Evolutionary conservation across 2,329 filamentous ascomycete genomes (phyloP), one percentile per base, ranked within the genome.

Genomic region (Neofusicoccum kwambonambiense): DNA sequence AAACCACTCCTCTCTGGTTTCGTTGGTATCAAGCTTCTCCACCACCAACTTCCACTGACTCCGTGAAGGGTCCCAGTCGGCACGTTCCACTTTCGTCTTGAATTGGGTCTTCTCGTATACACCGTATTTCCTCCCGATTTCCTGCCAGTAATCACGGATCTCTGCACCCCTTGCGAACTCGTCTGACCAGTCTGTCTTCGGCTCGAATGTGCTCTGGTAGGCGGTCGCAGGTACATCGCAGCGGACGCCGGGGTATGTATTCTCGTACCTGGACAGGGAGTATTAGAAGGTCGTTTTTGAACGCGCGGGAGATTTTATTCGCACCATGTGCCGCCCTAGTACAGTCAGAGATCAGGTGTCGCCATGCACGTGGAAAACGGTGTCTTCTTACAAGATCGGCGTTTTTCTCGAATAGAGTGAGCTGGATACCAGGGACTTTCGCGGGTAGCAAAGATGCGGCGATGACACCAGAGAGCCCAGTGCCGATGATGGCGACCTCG

Each of bases 211-310:
- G 7, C 84, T 85, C 71, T 91, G 89, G 69, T 92, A 92, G 19
- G 89, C 87, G 72, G 90, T 87, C 0, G 88, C 84, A 0, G 89
- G 87, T 13, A 91, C 85, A 72, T 91, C 88, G 69, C 89, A 91
- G 47, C 87, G 79, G 0, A 89, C 86, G 1, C 87, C 88, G 0
- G 87, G 87, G 67, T 90, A 90, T 3, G 75, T 77, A 62, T 82
- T 83, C 63, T 81, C 78, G 67, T 78, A 60, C 54, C 54, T 58
- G 34, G 37, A 17, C 1, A 31, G 6, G 2, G 12, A 1, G 4
- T n/a, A 9, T 45, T 76, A 39, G 34, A 50, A 41, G n/a, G 3
- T 6, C 5, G 3, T 19, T 17, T 19, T 13, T 9, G 5, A 15
- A n/a, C 11, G 4, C 8, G 42, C 3, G 34, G 22, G 2, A 8